phyloP scores from a whole-genome alignment of 2,329 filamentous ascomycete species.

The Knufia petricola region DNA sequence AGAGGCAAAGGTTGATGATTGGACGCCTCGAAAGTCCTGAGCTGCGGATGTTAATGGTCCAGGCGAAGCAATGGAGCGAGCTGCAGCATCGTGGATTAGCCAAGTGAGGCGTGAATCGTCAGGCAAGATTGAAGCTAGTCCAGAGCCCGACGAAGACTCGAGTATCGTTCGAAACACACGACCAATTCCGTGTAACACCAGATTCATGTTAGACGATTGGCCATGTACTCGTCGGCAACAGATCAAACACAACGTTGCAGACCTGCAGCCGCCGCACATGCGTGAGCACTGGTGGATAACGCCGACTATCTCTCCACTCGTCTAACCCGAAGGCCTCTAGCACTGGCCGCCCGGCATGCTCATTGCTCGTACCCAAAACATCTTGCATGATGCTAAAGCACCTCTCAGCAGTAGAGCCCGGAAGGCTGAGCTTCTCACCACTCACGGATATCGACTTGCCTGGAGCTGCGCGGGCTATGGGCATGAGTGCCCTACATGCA shows the following conservation, averaged over 20 bases:
- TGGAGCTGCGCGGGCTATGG: not conserved
- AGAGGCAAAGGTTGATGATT: not conserved
- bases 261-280: not conserved
- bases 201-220: not conserved
- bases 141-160: not conserved
- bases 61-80: not conserved
- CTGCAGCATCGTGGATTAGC: not conserved
- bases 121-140: slow-evolving; percentile 5
- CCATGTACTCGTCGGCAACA: not conserved
- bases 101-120: not conserved
- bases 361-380: not conserved
- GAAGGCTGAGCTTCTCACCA: not conserved
- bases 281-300: not conserved
- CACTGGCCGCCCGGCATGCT: not conserved
- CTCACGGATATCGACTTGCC: not conserved
- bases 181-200: not conserved
- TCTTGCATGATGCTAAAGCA: slow-evolving; percentile 1
- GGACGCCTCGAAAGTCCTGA: slow-evolving; percentile 2
- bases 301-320: not conserved
- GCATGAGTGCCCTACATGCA: not conserved
- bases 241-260: not conserved
- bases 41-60: not conserved
- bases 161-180: not conserved
- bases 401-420: not conserved
- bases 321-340: not conserved